phyloP scores from a whole-genome alignment of 768 basidiomycete species.

The Coprinopsis cinerea region DNA sequence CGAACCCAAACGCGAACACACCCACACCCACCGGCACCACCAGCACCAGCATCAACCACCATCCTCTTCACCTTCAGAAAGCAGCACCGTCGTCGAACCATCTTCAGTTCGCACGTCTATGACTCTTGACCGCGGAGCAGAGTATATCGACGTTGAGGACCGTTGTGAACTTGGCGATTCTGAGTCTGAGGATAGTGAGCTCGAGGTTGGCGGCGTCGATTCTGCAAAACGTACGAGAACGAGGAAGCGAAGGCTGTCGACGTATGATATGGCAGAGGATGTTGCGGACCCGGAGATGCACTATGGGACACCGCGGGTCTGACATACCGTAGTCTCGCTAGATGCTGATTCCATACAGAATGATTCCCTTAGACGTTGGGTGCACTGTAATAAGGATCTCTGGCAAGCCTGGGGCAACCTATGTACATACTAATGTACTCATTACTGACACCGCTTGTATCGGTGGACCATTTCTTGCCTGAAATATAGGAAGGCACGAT shows the following conservation, averaged over 20 bases:
- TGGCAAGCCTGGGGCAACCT: too few relatives aligned
- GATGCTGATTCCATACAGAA: too few relatives aligned
- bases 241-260: background rate
- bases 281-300: background rate
- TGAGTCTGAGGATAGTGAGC: background rate
- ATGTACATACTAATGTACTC: too few relatives aligned
- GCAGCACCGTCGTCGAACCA: background rate
- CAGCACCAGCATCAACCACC: too few relatives aligned
- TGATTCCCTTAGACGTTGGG: too few relatives aligned
- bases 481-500: too few relatives aligned
- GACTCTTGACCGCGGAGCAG: background rate
- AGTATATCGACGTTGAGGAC: background rate
- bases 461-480: too few relatives aligned
- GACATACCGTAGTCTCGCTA: too few relatives aligned
- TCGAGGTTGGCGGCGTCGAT: background rate
- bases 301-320: background rate
- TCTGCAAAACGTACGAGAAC: background rate
- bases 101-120: background rate
- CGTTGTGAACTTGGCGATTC: background rate
- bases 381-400: too few relatives aligned
- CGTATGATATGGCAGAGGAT: background rate
- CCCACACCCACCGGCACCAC: conserved; percentile 6
- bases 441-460: too few relatives aligned
- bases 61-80: conserved; percentile 10
- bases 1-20: conserved; percentile 9